Evolutionary conservation across 768 basidiomycete genomes (phyloP).

Genomic region (Pulveroboletus sp.): DNA sequence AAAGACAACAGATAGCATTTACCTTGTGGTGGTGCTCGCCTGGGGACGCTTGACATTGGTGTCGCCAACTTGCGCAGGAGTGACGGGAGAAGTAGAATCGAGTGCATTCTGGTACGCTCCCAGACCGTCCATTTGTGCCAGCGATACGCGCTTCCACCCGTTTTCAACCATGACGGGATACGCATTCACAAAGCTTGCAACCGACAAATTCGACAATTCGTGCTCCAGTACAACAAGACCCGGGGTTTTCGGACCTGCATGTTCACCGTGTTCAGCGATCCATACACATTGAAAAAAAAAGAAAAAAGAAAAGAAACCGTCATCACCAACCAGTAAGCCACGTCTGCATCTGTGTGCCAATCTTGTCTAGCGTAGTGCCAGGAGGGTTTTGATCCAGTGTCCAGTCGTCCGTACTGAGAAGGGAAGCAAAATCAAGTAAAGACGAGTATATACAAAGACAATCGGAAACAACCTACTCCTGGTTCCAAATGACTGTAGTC

Average conservation of each 20-base stretch:
- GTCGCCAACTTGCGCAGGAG: constrained; percentile 19
- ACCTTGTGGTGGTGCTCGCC: constrained; percentile 15
- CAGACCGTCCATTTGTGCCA: constrained; percentile 41
- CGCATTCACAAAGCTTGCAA: constrained; percentile 60
- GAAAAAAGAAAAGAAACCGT: not conserved
- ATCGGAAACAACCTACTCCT: constrained; percentile 51
- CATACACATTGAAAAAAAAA: not conserved
- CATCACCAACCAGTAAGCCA: constrained; percentile 50
- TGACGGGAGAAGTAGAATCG: constrained; percentile 26
- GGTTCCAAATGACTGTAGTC: constrained; percentile 85
- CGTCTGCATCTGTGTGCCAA: constrained; percentile 45
- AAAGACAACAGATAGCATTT: not conserved
- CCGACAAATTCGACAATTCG: constrained; percentile 59
- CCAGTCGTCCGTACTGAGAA: constrained; percentile 71
- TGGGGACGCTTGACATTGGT: constrained; percentile 14
- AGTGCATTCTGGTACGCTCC: constrained; percentile 46
- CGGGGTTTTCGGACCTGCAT: constrained; percentile 57
- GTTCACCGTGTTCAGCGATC: not conserved
- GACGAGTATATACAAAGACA: not conserved
- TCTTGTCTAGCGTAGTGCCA: constrained; percentile 41
- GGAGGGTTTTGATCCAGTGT: constrained; percentile 39
- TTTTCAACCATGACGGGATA: constrained; percentile 60
- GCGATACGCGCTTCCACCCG: constrained; percentile 66
- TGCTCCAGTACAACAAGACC: constrained; percentile 86
- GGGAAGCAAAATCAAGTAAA: not conserved